Base-by-base conservation (phyloP, 2,329 filamentous ascomycete genomes). In the Sphaerulina musiva region DNA sequence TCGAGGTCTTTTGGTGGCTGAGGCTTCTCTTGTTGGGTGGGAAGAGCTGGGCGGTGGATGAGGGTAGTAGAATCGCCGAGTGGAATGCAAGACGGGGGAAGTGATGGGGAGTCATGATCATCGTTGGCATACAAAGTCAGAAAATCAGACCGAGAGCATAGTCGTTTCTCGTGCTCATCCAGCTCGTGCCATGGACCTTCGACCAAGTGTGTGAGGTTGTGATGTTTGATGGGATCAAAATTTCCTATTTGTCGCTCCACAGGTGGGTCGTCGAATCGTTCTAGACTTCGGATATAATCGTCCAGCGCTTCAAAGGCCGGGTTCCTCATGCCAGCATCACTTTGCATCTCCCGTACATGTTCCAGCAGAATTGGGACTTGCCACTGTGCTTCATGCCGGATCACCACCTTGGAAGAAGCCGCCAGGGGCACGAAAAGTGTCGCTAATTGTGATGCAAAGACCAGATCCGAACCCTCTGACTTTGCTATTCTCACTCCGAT, bases 311-410 rank as follows among this genome's bases (percentile, higher is more conserved):
- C 53, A 51, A 77, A 73, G 0, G 73, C 72, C 1, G 70, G 66
- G 46, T 74, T 76, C 0, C 66, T 62, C 0, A 62, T 66, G 39
- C 78, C 68, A 0, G 44, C 57, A 0, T 48, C 63, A 72, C 73
- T 76, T 1, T 62, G 57, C 34, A 66, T 68, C 4, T 59, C 50
- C 17, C 63, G 61, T 1, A 73, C 73, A 32, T 73, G 65, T 12
- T 73, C 69, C 58, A 73, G 75, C 1, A 78, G 59, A 4, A 69
- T 69, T 3, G 73, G 76, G 51, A 74, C 72, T 9, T 71, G 73
- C 70, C 72, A 78, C 51, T 76, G 77, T 1, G 77, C 76, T 62
- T 80, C 78, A 54, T 79, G 76, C 6, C 78, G 70, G n/a, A 80
- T 73, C 32, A 75, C 72, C 1, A 79, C 73, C 56, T 79, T 80